Percentiles rank a stretch among this genome's conserved stretches.
Conservation (phyloP, 768 basidiomycete species). For the Clitopilus passeckerianus region DNA sequence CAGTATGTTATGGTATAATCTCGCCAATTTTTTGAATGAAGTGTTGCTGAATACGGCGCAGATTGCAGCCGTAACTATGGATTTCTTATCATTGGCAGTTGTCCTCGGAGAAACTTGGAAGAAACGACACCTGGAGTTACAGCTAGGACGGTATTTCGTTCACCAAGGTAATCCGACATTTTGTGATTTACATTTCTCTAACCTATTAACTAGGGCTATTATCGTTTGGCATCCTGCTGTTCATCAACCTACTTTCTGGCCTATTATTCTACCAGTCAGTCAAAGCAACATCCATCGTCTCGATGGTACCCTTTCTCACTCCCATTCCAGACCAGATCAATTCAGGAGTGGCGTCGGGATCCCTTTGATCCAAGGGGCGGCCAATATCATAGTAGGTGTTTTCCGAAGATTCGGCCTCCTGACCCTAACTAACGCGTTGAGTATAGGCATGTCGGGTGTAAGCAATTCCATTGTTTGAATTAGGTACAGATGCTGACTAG, state of each 20-base stretch:
- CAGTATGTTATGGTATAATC: conserved; percentile 16
- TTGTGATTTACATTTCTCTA: neutral
- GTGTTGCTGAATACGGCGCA: conserved; percentile 5
- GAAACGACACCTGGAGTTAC: conserved; percentile 20
- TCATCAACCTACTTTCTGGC: conserved; percentile 23
- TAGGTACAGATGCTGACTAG: neutral
- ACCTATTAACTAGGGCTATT: neutral
- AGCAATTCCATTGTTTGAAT: conserved; percentile 4
- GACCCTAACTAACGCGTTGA: neutral
- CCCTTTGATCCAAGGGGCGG: conserved; percentile 28
- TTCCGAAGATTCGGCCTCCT: neutral
- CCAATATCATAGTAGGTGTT: conserved; percentile 28
- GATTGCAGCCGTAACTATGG: conserved; percentile 32
- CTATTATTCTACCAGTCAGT: conserved; percentile 28
- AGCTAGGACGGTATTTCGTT: conserved; percentile 29
- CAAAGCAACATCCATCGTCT: neutral
- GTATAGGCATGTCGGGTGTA: conserved; percentile 31
- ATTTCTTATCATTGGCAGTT: conserved; percentile 27
- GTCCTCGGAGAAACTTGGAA: conserved; percentile 24
- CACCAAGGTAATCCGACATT: conserved; percentile 24
- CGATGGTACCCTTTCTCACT: neutral
- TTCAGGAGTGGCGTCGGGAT: conserved; percentile 28
- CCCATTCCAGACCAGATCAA: conserved; percentile 20
- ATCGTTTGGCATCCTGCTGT: conserved; percentile 23
- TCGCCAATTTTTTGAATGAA: neutral